Base-by-base conservation (phyloP, 176 grass and related monocot species). In the Zoysia japonica region DNA sequence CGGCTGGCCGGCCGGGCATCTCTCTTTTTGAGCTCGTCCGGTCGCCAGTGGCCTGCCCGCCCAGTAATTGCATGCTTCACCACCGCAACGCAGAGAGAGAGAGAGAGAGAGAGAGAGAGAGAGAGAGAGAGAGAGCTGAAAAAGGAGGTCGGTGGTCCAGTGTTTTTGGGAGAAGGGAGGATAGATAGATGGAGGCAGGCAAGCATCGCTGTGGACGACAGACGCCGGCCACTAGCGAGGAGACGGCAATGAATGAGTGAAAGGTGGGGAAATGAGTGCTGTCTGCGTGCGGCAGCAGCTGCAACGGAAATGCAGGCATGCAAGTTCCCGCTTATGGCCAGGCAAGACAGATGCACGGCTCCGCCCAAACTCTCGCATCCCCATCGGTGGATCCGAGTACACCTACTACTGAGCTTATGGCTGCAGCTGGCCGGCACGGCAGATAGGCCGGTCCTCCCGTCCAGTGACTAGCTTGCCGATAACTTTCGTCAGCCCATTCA, bases 21-120 rank as follows among this genome's bases (percentile, higher is more conserved):
- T 44, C 57, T n/a, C 39, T 55, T 70, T 86, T 70, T 38, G 71
- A 76, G 54, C 78, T 45, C 14, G 55, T 68, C 35, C 72, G 44
- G 57, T 16, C 47, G 20, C 1, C 55, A 12, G 15, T 41, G 28
- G 53, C 45, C 28, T 28, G 28, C 28, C 28, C 68, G 54, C 70
- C 28, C 55, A 65, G 61, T 80, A 79, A 80, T 67, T 65, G 28
- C 62, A 80, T 86, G 77, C 70, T 86, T 61, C 28, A 86, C 28
- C 28, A 86, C 36, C 52, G 11, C 74, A 17, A 44, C 55, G 36
- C 28, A 28, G 28, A 28, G 28, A 28, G 28, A 28, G 28, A 28
- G 28, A 28, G n/a, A n/a, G n/a, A n/a, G n/a, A n/a, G n/a, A 14
- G 36, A 39, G 36, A 12, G 62, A 42, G 48, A 42, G 75, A 19